These are phyloP conservation scores for Emericellopsis terricola DNA, from an alignment of 495 filamentous ascomycete species.

Conservation along the genomic window DNA sequence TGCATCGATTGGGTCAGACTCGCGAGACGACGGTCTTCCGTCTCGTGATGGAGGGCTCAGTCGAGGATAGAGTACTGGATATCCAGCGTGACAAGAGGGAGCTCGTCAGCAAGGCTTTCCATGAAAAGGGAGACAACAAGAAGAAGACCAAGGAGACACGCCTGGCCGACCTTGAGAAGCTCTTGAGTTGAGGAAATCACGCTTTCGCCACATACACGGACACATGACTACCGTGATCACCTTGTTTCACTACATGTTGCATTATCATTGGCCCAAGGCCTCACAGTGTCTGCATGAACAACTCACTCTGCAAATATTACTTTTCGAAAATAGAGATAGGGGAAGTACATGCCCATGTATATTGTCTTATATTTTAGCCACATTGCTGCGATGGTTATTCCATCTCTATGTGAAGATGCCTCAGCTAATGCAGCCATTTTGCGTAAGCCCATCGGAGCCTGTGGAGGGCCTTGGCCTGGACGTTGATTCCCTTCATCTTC, in stretches of 20 bases:
- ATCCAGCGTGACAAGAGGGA: constrained; percentile 69
- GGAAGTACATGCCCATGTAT: too few species aligned
- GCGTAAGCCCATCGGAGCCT: constrained; percentile 78
- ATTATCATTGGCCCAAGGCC: too few species aligned
- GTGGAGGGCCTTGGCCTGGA: constrained; percentile 57
- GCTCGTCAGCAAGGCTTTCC: constrained; percentile 60
- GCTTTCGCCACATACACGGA: too few species aligned
- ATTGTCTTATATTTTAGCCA: too few species aligned
- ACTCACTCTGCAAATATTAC: too few species aligned
- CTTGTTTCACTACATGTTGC: too few species aligned
- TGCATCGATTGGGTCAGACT: constrained; percentile 75
- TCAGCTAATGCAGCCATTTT: constrained; percentile 51
- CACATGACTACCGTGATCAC: too few species aligned
- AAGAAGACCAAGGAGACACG: constrained; percentile 26
- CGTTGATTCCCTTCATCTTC: constrained; percentile 55
- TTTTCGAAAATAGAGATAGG: too few species aligned
- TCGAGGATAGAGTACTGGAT: constrained; percentile 76
- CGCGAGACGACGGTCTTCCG: constrained; percentile 62
- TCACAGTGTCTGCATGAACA: too few species aligned
- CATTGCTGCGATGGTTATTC: too few species aligned
- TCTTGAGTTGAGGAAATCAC: too few species aligned
- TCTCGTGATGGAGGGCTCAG: constrained; percentile 61
- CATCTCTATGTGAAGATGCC: too few species aligned
- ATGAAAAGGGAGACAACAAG: constrained; percentile 32
- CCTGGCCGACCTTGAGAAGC: constrained; percentile 20